Evolutionary conservation across 257 asterid species (phyloP).

Genomic region (Solanum paucissectum): DNA sequence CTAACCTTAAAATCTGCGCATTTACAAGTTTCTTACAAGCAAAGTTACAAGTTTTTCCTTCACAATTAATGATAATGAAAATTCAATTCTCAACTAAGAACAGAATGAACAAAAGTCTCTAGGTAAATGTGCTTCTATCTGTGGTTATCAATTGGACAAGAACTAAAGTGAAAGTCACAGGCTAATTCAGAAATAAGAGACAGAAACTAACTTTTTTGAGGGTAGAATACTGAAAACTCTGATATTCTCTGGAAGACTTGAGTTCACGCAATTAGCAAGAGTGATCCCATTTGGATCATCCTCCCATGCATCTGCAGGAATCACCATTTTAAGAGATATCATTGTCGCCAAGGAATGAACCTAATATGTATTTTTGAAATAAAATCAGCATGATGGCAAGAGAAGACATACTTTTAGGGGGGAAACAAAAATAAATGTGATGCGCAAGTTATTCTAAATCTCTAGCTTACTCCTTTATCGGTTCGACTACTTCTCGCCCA

Average conservation of each 20-base stretch:
- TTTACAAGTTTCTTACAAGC: background rate
- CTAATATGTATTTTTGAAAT: slow-evolving; percentile 24
- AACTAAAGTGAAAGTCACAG: background rate
- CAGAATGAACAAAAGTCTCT: background rate
- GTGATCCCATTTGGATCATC: slow-evolving; percentile 78
- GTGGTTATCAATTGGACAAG: background rate
- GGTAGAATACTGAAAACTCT: slow-evolving; percentile 91
- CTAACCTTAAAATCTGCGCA: background rate
- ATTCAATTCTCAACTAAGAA: background rate
- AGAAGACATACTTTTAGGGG: background rate
- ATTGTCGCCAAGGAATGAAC: slow-evolving; percentile 92
- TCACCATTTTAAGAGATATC: slow-evolving; percentile 90
- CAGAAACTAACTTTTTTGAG: slow-evolving; percentile 50
- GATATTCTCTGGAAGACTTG: slow-evolving; percentile 60
- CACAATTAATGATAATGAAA: background rate
- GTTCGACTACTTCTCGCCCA: slow-evolving; percentile 99
- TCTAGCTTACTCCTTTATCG: slow-evolving; percentile 82
- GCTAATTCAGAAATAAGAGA: background rate
- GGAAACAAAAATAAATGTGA: background rate
- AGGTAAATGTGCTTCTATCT: background rate
- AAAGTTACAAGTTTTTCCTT: background rate
- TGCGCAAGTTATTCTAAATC: background rate
- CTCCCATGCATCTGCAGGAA: slow-evolving; percentile 79
- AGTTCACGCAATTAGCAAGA: slow-evolving; percentile 56
- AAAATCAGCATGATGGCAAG: slow-evolving; percentile 1